Evolutionary conservation across 2,329 filamentous ascomycete genomes (phyloP).

Genomic region (Calonectria pseudoturangicola): DNA sequence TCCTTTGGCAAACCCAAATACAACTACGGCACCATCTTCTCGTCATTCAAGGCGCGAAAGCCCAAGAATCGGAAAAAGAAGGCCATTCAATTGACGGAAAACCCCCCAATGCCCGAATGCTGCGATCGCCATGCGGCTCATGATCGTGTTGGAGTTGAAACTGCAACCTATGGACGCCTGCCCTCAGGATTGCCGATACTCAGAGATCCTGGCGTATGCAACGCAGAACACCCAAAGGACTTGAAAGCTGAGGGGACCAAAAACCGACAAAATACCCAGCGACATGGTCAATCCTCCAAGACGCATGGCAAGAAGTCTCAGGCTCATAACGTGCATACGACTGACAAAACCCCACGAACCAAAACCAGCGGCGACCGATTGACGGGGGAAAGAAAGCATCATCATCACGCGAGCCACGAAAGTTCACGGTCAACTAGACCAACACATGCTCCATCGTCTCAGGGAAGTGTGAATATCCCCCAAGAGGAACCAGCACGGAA

Average conservation of each 20-base stretch:
- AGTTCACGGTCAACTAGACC: slow-evolving; percentile 23
- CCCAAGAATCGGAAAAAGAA: slow-evolving; percentile 13
- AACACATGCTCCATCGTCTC: not conserved
- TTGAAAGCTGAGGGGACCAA: not conserved
- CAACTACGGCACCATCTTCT: slow-evolving; percentile 27
- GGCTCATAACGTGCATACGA: not conserved
- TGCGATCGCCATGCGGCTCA: slow-evolving; percentile 6
- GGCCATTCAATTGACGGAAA: not conserved
- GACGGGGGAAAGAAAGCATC: slow-evolving; percentile 7
- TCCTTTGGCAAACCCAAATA: slow-evolving; percentile 2
- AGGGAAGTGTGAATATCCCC: not conserved
- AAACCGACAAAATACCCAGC: not conserved
- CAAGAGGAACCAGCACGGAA: not conserved
- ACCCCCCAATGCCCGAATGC: not conserved
- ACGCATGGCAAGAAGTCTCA: not conserved
- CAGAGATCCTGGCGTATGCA: slow-evolving; percentile 5
- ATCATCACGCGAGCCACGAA: slow-evolving; percentile 24
- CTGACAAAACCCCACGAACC: not conserved
- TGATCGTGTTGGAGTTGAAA: slow-evolving; percentile 21
- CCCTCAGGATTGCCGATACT: slow-evolving; percentile 30
- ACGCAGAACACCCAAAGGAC: not conserved
- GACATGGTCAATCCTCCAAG: slow-evolving; percentile 1
- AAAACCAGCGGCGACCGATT: slow-evolving; percentile 5
- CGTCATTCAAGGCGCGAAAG: not conserved
- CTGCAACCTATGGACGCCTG: slow-evolving; percentile 22